Base-by-base conservation (phyloP, 352 stramenopile genomes). In the Phytophthora gonapodyides region DNA sequence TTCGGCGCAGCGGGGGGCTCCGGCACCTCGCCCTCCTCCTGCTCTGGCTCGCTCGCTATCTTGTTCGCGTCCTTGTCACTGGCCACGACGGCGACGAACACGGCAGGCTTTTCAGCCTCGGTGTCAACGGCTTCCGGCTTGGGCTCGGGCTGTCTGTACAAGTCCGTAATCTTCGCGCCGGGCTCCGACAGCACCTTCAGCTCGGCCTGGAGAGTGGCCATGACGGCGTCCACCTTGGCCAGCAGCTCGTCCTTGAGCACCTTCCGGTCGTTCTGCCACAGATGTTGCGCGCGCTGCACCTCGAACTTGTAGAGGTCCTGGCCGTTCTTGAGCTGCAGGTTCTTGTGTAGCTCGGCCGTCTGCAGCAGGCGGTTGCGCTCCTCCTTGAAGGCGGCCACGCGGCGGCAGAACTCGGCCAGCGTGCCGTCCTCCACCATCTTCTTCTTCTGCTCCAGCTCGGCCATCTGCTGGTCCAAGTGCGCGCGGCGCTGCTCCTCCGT, bases 341-440 rank as follows among this genome's bases (percentile, higher is more conserved):
- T 88, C 63, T 90, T 89, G 69, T 94, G 85, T 63, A 87, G 82
- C 62, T 92, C 80, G 2, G 85, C 85, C 0, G 71, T 86, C 59
- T 92, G 78, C 40, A 94, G 67, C 55, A 91, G 52, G 5, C 79
- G 78, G 38, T 87, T 89, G 52, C 81, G 79, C 50, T 94, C 83
- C 40, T 92, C 81, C 58, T 94, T 94, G 56, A 91, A 94, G 46
- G 89, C 85, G 12, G 79, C 82, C 27, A 91, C 83, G n/a, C 84
- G 84, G 15, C 84, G 82, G 35, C 84, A 92, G 71, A 83, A 93
- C 71, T 93, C 84, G 16, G 82, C 80, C 2, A 94, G 79, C 33
- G 82, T 92, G 40, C 84, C 84, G 53, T 91, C 82, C 54, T 92
- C 82, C 36, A 94, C 81, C 82, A 94, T 94, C 41, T 85, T 74